phyloP scores from a whole-genome alignment of 2,329 filamentous ascomycete species.

The Cytospora schulzeri region DNA sequence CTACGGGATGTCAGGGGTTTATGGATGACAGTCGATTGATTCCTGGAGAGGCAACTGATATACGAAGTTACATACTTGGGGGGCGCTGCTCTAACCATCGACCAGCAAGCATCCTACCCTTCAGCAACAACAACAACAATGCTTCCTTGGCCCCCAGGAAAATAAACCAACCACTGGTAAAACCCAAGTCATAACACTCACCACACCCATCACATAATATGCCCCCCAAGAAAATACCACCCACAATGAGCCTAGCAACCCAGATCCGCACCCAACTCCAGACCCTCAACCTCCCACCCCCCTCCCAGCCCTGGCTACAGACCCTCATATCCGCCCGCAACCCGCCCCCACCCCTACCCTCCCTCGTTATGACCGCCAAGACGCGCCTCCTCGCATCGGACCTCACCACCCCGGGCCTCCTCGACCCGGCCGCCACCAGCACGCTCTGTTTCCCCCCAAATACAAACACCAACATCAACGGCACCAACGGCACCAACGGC shows the following conservation, averaged over 20 bases:
- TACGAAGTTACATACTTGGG: neutral
- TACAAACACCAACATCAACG: conserved; percentile 40
- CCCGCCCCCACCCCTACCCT: conserved; percentile 64
- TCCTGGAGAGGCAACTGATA: neutral
- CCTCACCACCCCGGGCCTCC: conserved; percentile 62
- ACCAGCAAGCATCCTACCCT: neutral
- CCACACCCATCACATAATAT: conserved; percentile 4
- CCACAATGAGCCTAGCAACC: conserved; percentile 40
- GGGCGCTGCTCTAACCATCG: neutral
- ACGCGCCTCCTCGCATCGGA: conserved; percentile 80
- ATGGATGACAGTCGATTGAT: neutral
- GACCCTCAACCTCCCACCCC: conserved; percentile 55
- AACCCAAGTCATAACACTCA: neutral
- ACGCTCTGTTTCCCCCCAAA: conserved; percentile 49
- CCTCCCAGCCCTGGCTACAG: conserved; percentile 62
- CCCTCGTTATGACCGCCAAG: conserved; percentile 76
- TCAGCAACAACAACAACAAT: neutral
- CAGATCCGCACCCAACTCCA: conserved; percentile 57
- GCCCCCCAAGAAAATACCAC: neutral
- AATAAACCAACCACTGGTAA: neutral
- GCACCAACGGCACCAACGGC: conserved; percentile 58
- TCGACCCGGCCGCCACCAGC: conserved; percentile 45
- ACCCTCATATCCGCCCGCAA: conserved; percentile 59
- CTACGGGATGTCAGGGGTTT: neutral
- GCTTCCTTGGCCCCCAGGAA: neutral